These are phyloP conservation scores for Neurospora sp. DNA, from an alignment of 495 filamentous ascomycete species.

Conservation along the genomic window DNA sequence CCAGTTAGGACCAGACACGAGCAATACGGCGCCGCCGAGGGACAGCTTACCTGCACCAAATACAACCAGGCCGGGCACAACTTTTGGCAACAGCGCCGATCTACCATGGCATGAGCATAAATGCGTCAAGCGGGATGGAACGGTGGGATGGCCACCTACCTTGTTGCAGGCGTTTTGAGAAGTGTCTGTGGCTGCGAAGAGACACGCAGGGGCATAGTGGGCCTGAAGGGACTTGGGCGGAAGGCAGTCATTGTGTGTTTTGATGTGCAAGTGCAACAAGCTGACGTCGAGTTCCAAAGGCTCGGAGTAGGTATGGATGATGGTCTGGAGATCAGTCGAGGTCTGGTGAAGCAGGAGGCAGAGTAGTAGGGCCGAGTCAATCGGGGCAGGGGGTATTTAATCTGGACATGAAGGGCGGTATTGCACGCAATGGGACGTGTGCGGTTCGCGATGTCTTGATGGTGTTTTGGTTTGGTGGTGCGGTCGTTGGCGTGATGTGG, in stretches of 20 bases:
- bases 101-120: not conserved
- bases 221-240: not conserved
- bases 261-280: not conserved
- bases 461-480: not conserved
- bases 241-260: not conserved
- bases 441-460: not conserved
- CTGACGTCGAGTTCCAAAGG: not conserved
- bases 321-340: not conserved
- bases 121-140: conserved; percentile 1
- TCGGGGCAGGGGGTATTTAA: not conserved
- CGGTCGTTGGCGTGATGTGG: not conserved
- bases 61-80: conserved; percentile 16
- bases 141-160: not conserved
- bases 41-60: conserved; percentile 15
- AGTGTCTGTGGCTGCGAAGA: not conserved
- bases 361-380: not conserved
- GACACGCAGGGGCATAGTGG: not conserved
- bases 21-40: not conserved
- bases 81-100: not conserved
- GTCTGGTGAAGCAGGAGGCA: not conserved
- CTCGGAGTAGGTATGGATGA: not conserved
- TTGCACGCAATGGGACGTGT: not conserved
- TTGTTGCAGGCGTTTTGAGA: not conserved
- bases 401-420: not conserved
- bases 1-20: not conserved